Conservation (phyloP, 2,329 filamentous ascomycete genomes). For the Trichophyton benhamiae region DNA sequence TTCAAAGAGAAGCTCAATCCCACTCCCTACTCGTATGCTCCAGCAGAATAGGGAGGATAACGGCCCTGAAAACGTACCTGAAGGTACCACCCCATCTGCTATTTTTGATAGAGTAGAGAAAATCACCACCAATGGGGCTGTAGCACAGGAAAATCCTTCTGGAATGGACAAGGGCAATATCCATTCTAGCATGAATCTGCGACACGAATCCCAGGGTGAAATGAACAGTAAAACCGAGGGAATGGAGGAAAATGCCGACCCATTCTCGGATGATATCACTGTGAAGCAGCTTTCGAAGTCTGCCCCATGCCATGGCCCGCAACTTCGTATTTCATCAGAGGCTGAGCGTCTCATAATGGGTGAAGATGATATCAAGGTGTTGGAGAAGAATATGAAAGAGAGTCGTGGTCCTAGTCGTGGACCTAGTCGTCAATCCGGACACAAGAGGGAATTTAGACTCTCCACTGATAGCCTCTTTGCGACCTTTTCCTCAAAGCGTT, state of each 20-base stretch:
- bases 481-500: conserved; percentile 8
- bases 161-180: neutral
- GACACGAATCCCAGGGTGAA: neutral
- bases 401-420: neutral
- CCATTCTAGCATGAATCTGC: neutral
- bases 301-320: conserved; percentile 10
- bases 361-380: neutral
- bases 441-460: conserved; percentile 11
- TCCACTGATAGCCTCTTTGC: conserved; percentile 14
- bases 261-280: conserved; percentile 6
- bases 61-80: neutral
- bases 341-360: conserved; percentile 17
- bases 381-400: neutral
- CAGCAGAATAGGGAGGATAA: conserved; percentile 4
- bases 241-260: neutral
- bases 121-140: neutral
- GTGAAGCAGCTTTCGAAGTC: conserved; percentile 13
- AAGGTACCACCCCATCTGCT: neutral
- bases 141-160: neutral
- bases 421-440: neutral
- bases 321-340: conserved; percentile 14
- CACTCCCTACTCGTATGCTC: conserved; percentile 12
- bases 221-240: neutral
- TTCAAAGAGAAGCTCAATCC: conserved; percentile 12
- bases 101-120: neutral